Evolutionary conservation across 1,139 yeast genomes (phyloP).

Genomic region (Zygosaccharomyces pseudobailii): DNA sequence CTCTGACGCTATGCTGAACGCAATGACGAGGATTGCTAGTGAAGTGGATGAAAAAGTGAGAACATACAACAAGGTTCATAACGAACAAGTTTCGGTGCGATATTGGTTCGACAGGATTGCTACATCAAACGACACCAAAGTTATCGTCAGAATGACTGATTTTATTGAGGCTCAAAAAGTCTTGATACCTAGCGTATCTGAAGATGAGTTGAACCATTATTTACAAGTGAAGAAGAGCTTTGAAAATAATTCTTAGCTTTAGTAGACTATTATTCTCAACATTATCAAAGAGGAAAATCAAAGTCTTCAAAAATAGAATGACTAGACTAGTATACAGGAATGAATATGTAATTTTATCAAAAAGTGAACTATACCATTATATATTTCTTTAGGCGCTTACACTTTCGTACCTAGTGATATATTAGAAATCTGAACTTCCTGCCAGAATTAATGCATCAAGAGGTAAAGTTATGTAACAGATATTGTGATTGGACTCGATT

Average conservation of each 20-base stretch:
- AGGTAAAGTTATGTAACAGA: background rate
- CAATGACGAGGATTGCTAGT: constrained; percentile 85
- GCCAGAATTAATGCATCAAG: background rate
- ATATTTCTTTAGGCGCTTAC: background rate
- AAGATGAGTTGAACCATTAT: constrained; percentile 81
- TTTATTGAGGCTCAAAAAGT: constrained; percentile 69
- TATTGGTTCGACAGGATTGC: constrained; percentile 94
- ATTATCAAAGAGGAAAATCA: background rate
- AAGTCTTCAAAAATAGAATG: too few relatives aligned
- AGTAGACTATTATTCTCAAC: background rate
- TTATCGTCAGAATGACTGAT: constrained; percentile 65
- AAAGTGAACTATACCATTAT: background rate
- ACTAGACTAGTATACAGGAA: too few relatives aligned
- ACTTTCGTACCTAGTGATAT: background rate
- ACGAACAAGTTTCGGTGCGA: constrained; percentile 51
- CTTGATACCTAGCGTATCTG: constrained; percentile 79
- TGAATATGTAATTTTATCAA: too few relatives aligned
- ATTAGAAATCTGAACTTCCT: background rate
- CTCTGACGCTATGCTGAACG: constrained; percentile 90
- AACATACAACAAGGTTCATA: constrained; percentile 43
- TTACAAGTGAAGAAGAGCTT: constrained; percentile 70
- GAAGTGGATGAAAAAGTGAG: constrained; percentile 66
- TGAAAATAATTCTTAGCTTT: constrained; percentile 36
- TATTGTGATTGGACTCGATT: background rate
- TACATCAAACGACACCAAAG: constrained; percentile 59